Evolutionary conservation across 1,139 yeast species (phyloP), one percentile per base, ranked within the genome.

Genomic region (Magnusiomyces starmeri): DNA sequence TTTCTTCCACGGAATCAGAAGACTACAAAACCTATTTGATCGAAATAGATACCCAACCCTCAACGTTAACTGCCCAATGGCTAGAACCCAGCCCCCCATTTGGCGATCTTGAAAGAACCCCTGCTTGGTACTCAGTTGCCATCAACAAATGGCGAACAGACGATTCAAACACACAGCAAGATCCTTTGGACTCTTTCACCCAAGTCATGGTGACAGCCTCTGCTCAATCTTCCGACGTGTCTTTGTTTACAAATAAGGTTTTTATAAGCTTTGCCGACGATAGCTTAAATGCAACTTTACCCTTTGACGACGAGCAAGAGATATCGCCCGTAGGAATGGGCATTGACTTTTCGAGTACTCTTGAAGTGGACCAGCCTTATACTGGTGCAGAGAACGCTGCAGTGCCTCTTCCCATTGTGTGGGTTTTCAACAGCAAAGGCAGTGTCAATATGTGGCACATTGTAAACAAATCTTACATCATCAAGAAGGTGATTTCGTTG

Each of bases 291-390:
- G 37, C 37, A 4, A 18, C 37, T 32, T 32, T 32, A 12, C 18
- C 12, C n/a, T 32, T 6, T 32, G 83, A 78, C 50, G 43, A 37
- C 25, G 41, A 18, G 6, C 25, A 27, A 8, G 95, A 87, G 61
- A 76, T 84, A 4, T 77, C 85, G 2, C 81, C 90, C 0, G 70
- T 85, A 21, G 96, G 96, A 1, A 59, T 85, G 32, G 79, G 78
- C 0, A 49, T 85, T 2, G 95, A 86, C 63, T 61, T 81, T n/a
- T 69, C 75, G 8, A 70, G 79, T 3, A 63, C 65, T 1, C 72
- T 71, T 6, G 60, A 59, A 2, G 79, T 82, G 1, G 52, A 62
- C 2, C 75, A 77, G 26, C 86, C 92, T 0, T 77, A 81, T 57
- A 65, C 71, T 9, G 81, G 82, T 3, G 75, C 83, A 4, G 87